Percentiles rank a stretch among this genome's conserved stretches.
These are phyloP conservation scores for Cucurbita moschata DNA, from an alignment of 306 rosid species.

Conservation along the genomic window DNA sequence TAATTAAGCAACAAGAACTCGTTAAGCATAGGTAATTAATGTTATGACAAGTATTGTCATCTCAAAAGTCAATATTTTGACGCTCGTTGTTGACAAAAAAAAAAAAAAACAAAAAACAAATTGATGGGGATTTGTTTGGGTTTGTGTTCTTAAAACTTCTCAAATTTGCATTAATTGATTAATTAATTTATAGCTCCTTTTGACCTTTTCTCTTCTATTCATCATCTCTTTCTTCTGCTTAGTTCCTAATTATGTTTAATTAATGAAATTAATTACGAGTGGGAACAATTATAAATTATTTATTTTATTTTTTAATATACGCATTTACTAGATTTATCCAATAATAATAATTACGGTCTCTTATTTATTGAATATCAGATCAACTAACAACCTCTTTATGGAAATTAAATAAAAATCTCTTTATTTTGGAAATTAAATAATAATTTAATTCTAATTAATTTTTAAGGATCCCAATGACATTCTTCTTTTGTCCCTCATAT, in stretches of 20 bases:
- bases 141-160: not conserved
- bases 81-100: too few relatives aligned
- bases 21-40: too few relatives aligned
- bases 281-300: not conserved
- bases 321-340: not conserved
- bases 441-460: not conserved
- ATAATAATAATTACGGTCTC: not conserved
- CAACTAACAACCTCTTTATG: too few relatives aligned
- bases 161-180: not conserved
- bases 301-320: not conserved
- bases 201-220: not conserved
- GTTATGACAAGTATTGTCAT: too few relatives aligned
- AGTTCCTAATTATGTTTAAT: not conserved
- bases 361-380: not conserved
- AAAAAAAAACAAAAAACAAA: too few relatives aligned
- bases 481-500: too few relatives aligned
- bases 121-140: not conserved
- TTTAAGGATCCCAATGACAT: not conserved
- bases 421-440: not conserved
- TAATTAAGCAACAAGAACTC: too few relatives aligned
- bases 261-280: not conserved
- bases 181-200: not conserved
- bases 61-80: too few relatives aligned
- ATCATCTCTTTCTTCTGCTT: not conserved
- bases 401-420: not conserved